Percentiles rank a stretch among this genome's conserved stretches.
phyloP scores from a whole-genome alignment of 805 yeast species.

The Pichia gijzeniarum region DNA sequence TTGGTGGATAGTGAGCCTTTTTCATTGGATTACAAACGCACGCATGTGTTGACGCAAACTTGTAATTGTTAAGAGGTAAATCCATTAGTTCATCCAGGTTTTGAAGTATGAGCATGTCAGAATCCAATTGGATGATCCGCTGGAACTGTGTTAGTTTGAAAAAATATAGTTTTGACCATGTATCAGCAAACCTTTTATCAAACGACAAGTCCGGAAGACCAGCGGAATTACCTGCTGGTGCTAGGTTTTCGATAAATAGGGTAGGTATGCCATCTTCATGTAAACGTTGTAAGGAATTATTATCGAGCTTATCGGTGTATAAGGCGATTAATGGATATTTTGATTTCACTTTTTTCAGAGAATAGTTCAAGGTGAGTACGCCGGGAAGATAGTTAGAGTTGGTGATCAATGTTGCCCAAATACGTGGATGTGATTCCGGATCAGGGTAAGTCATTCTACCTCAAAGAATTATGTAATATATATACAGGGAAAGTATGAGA shows the following conservation, averaged over 20 bases:
- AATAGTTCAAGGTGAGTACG: conserved; percentile 42
- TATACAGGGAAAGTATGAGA: no score
- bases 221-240: conserved; percentile 30
- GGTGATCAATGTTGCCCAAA: conserved; percentile 55
- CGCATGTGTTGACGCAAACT: conserved; percentile 55
- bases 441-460: neutral
- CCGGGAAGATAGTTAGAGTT: conserved; percentile 46
- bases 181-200: conserved; percentile 51
- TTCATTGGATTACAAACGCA: conserved; percentile 56
- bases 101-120: conserved; percentile 50
- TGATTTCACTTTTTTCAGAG: conserved; percentile 38
- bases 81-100: conserved; percentile 59
- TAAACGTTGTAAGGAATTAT: conserved; percentile 36
- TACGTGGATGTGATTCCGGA: conserved; percentile 19
- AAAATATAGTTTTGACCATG: conserved; percentile 57
- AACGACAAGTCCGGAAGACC: conserved; percentile 36
- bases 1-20: conserved; percentile 45
- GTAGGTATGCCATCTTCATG: conserved; percentile 37
- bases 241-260: conserved; percentile 35
- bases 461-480: no score
- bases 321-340: conserved; percentile 47
- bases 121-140: conserved; percentile 50
- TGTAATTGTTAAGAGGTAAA: conserved; percentile 31
- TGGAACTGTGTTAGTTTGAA: conserved; percentile 45
- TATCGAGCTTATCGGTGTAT: conserved; percentile 41